Conservation (phyloP, 257 asterid species). For the Lantana camara region DNA sequence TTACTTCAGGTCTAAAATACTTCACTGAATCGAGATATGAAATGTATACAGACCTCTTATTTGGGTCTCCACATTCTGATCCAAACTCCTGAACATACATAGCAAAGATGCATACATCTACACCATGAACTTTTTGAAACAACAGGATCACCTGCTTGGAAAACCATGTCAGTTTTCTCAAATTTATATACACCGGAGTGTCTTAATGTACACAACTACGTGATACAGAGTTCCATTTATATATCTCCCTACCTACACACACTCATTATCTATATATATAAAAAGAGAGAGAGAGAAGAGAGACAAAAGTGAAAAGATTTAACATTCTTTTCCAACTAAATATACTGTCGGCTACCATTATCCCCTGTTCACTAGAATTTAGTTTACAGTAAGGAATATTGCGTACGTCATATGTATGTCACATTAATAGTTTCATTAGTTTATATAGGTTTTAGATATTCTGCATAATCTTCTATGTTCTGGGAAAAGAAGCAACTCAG, state of each 20-base stretch:
- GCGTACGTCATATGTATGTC: no score
- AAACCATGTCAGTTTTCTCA: conserved; percentile 27
- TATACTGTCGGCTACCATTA: background rate
- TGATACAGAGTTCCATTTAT: background rate
- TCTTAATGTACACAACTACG: background rate
- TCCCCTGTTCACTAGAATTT: background rate
- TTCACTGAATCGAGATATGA: conserved; percentile 83
- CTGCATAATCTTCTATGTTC: conserved; percentile 2
- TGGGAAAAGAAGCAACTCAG: background rate
- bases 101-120: conserved; percentile 71
- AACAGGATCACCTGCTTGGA: conserved; percentile 60
- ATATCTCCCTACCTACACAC: conserved; percentile 3
- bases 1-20: conserved; percentile 66
- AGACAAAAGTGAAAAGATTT: background rate
- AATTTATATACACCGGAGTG: background rate
- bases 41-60: conserved; percentile 64
- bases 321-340: background rate
- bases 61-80: conserved; percentile 73
- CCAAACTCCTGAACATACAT: conserved; percentile 86
- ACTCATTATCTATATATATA: background rate
- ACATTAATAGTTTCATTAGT: background rate
- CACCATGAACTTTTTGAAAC: conserved; percentile 78
- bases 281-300: conserved; percentile 7
- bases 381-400: background rate
- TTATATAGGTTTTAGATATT: background rate